These are phyloP conservation scores for Cutaneotrichosporon sp. DNA, from an alignment of 1,284 basidiomycete genomes.

Conservation along the genomic window DNA sequence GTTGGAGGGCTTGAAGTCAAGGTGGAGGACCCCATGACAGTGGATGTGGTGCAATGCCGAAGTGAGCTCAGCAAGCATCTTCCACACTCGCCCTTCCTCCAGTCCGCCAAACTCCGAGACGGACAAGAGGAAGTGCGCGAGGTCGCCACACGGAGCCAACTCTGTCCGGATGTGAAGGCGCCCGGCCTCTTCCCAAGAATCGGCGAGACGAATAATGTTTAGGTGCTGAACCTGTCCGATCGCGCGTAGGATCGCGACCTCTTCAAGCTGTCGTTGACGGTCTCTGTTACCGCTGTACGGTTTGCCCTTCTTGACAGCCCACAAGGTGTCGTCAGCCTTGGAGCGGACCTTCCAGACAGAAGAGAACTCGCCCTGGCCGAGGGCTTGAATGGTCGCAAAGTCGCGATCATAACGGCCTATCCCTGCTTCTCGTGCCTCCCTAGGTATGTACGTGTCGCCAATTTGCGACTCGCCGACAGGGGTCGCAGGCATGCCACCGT, in stretches of 20 bases:
- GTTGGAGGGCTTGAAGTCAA: slow-evolving; percentile 96
- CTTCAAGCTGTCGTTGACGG: slow-evolving; percentile 84
- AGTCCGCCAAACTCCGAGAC: slow-evolving; percentile 78
- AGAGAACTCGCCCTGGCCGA: slow-evolving; percentile 91
- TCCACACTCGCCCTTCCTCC: slow-evolving; percentile 95
- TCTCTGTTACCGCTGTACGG: slow-evolving; percentile 75
- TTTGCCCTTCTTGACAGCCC: slow-evolving; percentile 92
- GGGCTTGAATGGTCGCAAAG: slow-evolving; percentile 73
- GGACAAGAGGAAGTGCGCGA: slow-evolving; percentile 82
- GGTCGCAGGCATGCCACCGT: slow-evolving; percentile 13
- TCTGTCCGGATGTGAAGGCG: slow-evolving; percentile 87
- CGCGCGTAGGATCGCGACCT: slow-evolving; percentile 84
- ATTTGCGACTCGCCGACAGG: slow-evolving; percentile 12
- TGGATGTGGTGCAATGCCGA: slow-evolving; percentile 86
- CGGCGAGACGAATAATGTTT: slow-evolving; percentile 80
- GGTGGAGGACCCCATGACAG: slow-evolving; percentile 78
- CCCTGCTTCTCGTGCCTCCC: slow-evolving; percentile 16
- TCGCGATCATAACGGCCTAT: slow-evolving; percentile 47
- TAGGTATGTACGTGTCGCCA: slow-evolving; percentile 15
- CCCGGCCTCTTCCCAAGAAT: slow-evolving; percentile 93
- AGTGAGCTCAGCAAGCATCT: slow-evolving; percentile 78
- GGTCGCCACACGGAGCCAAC: slow-evolving; percentile 86
- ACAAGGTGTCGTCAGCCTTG: slow-evolving; percentile 64
- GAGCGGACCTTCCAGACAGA: slow-evolving; percentile 84
- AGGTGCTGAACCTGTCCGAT: slow-evolving; percentile 63